These are phyloP conservation scores for Ampelocalamus luodianensis DNA, from an alignment of 176 grass and related monocot genomes.

Conservation along the genomic window DNA sequence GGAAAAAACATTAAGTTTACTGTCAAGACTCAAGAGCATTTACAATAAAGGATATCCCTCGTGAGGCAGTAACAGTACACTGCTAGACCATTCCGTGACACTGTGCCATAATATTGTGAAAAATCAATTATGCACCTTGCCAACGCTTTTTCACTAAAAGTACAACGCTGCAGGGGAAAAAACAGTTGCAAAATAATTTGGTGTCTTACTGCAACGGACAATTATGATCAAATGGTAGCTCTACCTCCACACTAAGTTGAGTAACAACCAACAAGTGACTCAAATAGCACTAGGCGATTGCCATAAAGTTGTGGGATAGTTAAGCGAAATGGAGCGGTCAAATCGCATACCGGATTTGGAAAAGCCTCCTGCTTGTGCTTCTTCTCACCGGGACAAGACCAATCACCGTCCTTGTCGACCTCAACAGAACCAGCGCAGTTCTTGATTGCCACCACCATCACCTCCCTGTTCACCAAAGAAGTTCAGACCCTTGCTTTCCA, in stretches of 20 bases:
- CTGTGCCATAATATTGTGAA: neutral
- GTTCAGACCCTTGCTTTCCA: slow-evolving; percentile 18
- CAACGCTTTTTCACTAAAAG: neutral
- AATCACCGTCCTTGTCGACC: slow-evolving; percentile 74
- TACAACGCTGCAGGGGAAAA: neutral
- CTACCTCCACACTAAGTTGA: neutral
- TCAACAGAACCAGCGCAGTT: slow-evolving; percentile 76
- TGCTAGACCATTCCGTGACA: neutral
- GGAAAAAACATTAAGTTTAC: neutral
- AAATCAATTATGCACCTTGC: no score
- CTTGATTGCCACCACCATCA: slow-evolving; percentile 85
- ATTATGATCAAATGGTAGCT: neutral
- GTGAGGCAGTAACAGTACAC: neutral
- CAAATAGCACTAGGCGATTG: neutral
- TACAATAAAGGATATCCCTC: slow-evolving; percentile 4
- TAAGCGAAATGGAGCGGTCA: slow-evolving; percentile 3
- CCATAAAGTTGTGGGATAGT: neutral
- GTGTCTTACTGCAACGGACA: no score
- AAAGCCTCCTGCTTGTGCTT: slow-evolving; percentile 62
- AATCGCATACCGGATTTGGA: slow-evolving; percentile 67
- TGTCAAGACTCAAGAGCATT: neutral
- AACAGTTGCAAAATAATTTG: no score
- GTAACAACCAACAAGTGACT: neutral
- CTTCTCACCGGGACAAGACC: slow-evolving; percentile 66
- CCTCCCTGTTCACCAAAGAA: slow-evolving; percentile 59